Evolutionary conservation across 257 asterid genomes (phyloP).

Genomic region (Oldenlandia corymbosa): DNA sequence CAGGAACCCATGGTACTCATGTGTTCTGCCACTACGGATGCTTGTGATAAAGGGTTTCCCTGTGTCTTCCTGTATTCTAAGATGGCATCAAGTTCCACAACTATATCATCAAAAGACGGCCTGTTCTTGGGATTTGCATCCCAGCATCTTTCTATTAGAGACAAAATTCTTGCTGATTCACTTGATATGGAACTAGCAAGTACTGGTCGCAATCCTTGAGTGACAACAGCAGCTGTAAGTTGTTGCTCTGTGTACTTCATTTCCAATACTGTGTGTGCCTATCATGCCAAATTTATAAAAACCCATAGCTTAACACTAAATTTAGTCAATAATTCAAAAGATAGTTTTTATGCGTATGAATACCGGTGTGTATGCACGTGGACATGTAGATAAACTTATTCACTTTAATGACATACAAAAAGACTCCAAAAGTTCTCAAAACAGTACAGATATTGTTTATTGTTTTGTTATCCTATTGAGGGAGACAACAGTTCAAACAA

Average conservation of each 20-base stretch:
- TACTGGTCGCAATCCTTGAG: conserved; percentile 76
- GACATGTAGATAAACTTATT: background rate
- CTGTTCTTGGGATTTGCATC: conserved; percentile 62
- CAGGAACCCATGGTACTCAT: conserved; percentile 23
- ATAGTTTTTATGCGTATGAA: too few species aligned
- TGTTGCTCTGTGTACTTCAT: conserved; percentile 92
- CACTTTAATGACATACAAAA: background rate
- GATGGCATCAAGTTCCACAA: conserved; percentile 52
- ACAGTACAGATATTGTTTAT: background rate
- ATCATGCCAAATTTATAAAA: conserved; percentile 11
- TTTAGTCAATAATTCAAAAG: background rate
- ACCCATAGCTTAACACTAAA: conserved; percentile 1
- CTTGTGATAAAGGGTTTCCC: conserved; percentile 18
- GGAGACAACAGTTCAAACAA: background rate
- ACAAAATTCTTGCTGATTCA: conserved; percentile 44
- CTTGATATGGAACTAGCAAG: conserved; percentile 57
- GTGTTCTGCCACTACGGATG: conserved; percentile 20
- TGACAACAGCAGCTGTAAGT: conserved; percentile 83
- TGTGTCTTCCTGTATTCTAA: conserved; percentile 26
- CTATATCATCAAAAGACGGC: conserved; percentile 62
- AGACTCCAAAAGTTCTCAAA: background rate
- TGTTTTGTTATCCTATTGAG: background rate
- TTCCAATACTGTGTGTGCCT: conserved; percentile 98
- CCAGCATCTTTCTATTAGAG: conserved; percentile 79
- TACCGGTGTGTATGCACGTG: background rate